These are phyloP conservation scores for Trametes polyzona DNA, from an alignment of 1,284 basidiomycete species.

Conservation along the genomic window DNA sequence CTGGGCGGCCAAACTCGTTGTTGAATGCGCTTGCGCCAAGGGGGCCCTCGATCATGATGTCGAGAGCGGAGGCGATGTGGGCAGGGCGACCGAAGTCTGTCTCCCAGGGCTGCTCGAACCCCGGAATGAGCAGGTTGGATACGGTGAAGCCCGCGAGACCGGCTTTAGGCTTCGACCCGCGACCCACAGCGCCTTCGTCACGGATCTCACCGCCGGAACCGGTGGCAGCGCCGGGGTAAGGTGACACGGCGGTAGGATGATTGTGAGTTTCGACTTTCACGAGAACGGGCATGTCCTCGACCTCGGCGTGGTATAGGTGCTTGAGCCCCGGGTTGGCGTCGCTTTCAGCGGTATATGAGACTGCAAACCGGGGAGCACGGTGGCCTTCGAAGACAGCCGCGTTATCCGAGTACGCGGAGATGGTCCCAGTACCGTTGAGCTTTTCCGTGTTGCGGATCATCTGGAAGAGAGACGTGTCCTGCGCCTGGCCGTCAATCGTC, in stretches of 20 bases:
- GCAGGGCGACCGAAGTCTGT: conserved; percentile 86
- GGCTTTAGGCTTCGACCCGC: conserved; percentile 96
- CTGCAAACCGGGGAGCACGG: conserved; percentile 78
- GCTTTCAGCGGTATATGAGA: conserved; percentile 45
- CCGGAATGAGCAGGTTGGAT: conserved; percentile 93
- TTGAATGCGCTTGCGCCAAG: conserved; percentile 96
- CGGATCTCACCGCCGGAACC: conserved; percentile 98
- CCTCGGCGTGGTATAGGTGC: conserved; percentile 56
- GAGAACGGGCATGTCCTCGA: conserved; percentile 87
- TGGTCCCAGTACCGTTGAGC: conserved; percentile 74
- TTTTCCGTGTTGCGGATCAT: conserved; percentile 99
- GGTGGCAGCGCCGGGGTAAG: conserved; percentile 96
- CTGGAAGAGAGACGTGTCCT: conserved; percentile 86
- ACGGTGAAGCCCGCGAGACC: conserved; percentile 94
- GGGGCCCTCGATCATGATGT: conserved; percentile 98
- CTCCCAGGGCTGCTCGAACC: conserved; percentile 90
- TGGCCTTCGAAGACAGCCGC: conserved; percentile 92
- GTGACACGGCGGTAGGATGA: conserved; percentile 98
- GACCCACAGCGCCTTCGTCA: conserved; percentile 95
- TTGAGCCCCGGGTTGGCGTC: conserved; percentile 39
- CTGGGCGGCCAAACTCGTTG: conserved; percentile 98
- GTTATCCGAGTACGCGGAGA: conserved; percentile 98
- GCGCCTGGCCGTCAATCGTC: conserved; percentile 80
- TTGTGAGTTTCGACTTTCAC: conserved; percentile 99
- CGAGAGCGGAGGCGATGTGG: conserved; percentile 92